These are phyloP conservation scores for Malassezia furfur DNA, from an alignment of 1,284 basidiomycete genomes.

Conservation along the genomic window DNA sequence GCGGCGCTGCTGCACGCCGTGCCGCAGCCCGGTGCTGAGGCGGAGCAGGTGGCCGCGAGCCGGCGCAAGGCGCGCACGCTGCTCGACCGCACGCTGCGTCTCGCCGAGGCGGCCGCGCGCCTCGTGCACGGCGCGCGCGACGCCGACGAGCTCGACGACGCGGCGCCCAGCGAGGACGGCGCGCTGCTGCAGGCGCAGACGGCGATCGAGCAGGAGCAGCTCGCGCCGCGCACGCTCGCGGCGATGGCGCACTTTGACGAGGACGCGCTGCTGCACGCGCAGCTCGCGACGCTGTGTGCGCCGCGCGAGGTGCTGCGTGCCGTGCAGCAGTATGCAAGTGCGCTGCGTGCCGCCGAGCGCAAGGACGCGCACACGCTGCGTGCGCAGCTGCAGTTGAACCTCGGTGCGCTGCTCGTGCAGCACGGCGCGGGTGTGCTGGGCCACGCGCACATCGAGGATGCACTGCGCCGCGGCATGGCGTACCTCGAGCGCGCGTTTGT, in stretches of 20 bases:
- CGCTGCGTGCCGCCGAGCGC: constrained; percentile 21
- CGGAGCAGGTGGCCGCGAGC: constrained; percentile 24
- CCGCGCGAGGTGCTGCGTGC: constrained; percentile 18
- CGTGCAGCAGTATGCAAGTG: constrained; percentile 21
- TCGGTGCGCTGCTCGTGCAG: constrained; percentile 31
- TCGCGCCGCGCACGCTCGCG: constrained; percentile 11
- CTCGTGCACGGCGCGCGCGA: constrained; percentile 18
- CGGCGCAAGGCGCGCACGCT: constrained; percentile 30
- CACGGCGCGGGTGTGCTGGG: constrained; percentile 17
- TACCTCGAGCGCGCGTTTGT: constrained; percentile 25
- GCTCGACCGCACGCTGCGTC: constrained; percentile 36
- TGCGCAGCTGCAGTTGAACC: constrained; percentile 26
- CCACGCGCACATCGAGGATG: constrained; percentile 12
- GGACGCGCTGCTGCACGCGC: constrained; percentile 11
- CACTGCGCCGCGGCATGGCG: constrained; percentile 24
- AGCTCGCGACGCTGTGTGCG: constrained; percentile 11
- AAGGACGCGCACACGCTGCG: constrained; percentile 17
- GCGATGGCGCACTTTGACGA: constrained; percentile 5
- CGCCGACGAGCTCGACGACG: constrained; percentile 10
- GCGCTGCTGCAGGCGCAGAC: constrained; percentile 18
- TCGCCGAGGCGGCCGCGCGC: constrained; percentile 27
- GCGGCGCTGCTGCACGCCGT: constrained; percentile 31
- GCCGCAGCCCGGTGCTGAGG: constrained; percentile 33
- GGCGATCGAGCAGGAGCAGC: constrained; percentile 29
- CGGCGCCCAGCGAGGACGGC: constrained; percentile 9